These are phyloP conservation scores for Talaromyces funiculosus DNA, from an alignment of 2,329 filamentous ascomycete species.

Conservation along the genomic window DNA sequence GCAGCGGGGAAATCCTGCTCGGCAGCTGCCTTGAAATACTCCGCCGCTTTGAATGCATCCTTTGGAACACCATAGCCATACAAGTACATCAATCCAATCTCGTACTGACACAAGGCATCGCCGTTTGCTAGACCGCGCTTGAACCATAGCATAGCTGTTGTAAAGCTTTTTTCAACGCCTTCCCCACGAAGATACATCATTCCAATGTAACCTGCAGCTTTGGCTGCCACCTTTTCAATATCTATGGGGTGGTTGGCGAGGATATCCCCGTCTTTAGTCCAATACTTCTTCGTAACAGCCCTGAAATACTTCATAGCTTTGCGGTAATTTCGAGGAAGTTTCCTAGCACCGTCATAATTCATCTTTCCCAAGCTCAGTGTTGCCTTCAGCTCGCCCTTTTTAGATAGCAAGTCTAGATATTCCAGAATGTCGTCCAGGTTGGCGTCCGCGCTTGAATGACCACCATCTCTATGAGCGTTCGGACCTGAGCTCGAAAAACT, in stretches of 20 bases:
- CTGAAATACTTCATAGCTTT: slow-evolving; percentile 76
- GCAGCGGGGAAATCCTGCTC: slow-evolving; percentile 76
- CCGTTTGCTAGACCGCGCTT: slow-evolving; percentile 68
- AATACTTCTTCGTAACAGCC: slow-evolving; percentile 72
- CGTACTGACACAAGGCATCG: slow-evolving; percentile 79
- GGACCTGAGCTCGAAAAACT: slow-evolving; percentile 81
- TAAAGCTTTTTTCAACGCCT: slow-evolving; percentile 71
- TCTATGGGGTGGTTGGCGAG: slow-evolving; percentile 63
- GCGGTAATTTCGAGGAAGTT: slow-evolving; percentile 65
- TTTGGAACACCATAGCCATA: slow-evolving; percentile 67
- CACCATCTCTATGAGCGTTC: slow-evolving; percentile 68
- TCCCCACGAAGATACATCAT: slow-evolving; percentile 87
- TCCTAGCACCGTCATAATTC: slow-evolving; percentile 79
- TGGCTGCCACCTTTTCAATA: slow-evolving; percentile 72
- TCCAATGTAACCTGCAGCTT: slow-evolving; percentile 80
- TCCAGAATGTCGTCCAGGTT: slow-evolving; percentile 91
- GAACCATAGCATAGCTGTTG: slow-evolving; percentile 75
- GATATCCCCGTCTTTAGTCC: slow-evolving; percentile 71
- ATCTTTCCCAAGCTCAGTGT: slow-evolving; percentile 80
- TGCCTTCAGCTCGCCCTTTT: slow-evolving; percentile 82
- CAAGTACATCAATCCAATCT: slow-evolving; percentile 76
- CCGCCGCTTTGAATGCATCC: slow-evolving; percentile 66
- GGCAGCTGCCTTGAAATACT: slow-evolving; percentile 70
- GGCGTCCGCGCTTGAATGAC: slow-evolving; percentile 74
- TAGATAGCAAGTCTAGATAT: slow-evolving; percentile 82